A percentile compares a stretch with the other conserved stretches of the same genome.
These are phyloP conservation scores for Oxytropis ochrocephala DNA, from an alignment of 306 rosid species.

Conservation along the genomic window DNA sequence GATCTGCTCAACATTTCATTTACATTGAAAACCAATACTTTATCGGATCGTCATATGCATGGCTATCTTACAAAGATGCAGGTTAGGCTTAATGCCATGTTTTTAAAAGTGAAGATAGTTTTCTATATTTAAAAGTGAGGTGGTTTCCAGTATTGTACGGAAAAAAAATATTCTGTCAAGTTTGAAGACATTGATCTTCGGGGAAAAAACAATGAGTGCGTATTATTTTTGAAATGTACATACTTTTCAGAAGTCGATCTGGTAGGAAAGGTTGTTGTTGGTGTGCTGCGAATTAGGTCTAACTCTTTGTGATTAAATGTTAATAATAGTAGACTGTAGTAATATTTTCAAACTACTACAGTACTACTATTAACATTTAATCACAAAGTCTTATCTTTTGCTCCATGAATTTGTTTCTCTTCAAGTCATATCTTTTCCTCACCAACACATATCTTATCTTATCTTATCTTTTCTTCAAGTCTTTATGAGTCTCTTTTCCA, in stretches of 20 bases:
- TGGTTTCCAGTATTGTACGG: conserved; percentile 1
- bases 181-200: conserved; percentile 3
- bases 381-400: no score
- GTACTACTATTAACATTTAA: no score
- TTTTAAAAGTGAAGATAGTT: background rate
- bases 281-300: conserved; percentile 12
- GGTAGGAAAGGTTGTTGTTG: conserved; percentile 7
- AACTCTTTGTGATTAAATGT: background rate
- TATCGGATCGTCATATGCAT: conserved; percentile 86
- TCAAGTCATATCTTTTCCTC: no score
- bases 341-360: no score
- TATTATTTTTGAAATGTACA: background rate
- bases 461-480: no score
- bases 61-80: conserved; percentile 81
- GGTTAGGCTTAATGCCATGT: conserved; percentile 40
- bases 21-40: conserved; percentile 95
- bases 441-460: no score
- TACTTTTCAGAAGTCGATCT: background rate
- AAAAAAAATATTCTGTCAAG: conserved; percentile 3
- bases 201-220: background rate
- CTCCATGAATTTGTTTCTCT: no score
- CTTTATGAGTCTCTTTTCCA: no score
- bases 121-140: conserved; percentile 5
- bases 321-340: no score
- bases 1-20: conserved; percentile 92